Conservation (phyloP, 2,329 filamentous ascomycete species). For the Colletotrichum melonis region DNA sequence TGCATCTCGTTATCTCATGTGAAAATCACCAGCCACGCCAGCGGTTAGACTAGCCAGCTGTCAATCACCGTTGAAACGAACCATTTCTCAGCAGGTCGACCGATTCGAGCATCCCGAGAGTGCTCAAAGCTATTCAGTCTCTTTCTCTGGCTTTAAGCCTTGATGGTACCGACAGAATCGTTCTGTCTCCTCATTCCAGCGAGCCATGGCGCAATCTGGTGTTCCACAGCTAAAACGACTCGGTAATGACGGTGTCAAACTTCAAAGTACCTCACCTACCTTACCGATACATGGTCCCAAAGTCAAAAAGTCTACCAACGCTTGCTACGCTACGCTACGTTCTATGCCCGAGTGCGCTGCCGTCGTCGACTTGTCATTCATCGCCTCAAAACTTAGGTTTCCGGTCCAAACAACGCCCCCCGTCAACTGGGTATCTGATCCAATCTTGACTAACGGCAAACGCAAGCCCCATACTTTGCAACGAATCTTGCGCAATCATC, state of each 20-base stretch:
- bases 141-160: slow-evolving; percentile 4
- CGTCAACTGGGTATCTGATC: slow-evolving; percentile 24
- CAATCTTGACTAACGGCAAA: slow-evolving; percentile 33
- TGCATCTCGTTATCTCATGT: slow-evolving; percentile 13
- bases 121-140: background rate
- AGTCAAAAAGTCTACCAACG: background rate
- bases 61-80: slow-evolving; percentile 4
- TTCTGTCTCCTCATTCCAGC: slow-evolving; percentile 21
- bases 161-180: background rate
- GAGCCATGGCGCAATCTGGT: slow-evolving; percentile 32
- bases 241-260: background rate
- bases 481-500: slow-evolving; percentile 27
- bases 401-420: slow-evolving; percentile 19
- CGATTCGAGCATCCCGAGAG: background rate
- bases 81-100: slow-evolving; percentile 1
- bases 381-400: slow-evolving; percentile 12
- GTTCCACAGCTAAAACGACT: background rate
- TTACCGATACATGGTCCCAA: background rate
- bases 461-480: slow-evolving; percentile 33
- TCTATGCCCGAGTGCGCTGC: background rate
- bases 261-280: background rate
- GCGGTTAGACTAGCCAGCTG: slow-evolving; percentile 4
- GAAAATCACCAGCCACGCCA: slow-evolving; percentile 5
- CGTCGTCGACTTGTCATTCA: background rate
- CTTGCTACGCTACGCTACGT: background rate